Evolutionary conservation across 164 flowering plant genomes (phyloP).

Genomic region (Hamamelis virginiana): DNA sequence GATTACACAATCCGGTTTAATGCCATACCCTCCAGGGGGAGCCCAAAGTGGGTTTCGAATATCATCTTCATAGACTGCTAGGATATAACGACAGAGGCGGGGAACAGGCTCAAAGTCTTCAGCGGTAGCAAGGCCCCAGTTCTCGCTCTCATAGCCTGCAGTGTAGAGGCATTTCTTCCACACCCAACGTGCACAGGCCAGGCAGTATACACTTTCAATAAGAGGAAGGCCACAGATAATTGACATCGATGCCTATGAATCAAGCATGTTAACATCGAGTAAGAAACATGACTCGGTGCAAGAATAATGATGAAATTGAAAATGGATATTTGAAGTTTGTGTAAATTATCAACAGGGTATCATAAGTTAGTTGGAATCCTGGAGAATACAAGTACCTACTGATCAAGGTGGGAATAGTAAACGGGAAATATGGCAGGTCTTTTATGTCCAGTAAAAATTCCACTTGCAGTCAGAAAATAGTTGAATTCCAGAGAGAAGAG

Average conservation of each 20-base stretch:
- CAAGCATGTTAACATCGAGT: constrained; percentile 16
- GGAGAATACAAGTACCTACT: background rate
- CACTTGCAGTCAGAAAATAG: too few relatives aligned
- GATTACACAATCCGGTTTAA: constrained; percentile 56
- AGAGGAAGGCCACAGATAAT: constrained; percentile 57
- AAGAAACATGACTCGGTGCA: background rate
- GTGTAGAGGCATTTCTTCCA: constrained; percentile 68
- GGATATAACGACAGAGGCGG: constrained; percentile 48
- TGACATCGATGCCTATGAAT: constrained; percentile 46
- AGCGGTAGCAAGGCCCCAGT: constrained; percentile 60
- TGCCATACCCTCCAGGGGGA: constrained; percentile 66
- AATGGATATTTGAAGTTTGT: background rate
- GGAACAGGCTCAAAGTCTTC: constrained; percentile 68
- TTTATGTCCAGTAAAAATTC: too few relatives aligned
- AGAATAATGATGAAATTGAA: background rate
- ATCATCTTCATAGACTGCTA: constrained; percentile 67
- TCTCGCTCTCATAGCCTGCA: constrained; percentile 68
- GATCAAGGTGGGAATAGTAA: background rate
- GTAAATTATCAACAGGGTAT: background rate
- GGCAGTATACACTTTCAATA: constrained; percentile 63
- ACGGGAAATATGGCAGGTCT: too few relatives aligned
- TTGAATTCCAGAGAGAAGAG: too few relatives aligned
- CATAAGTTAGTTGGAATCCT: background rate
- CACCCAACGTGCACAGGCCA: constrained; percentile 73
- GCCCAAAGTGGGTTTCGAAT: constrained; percentile 61